phyloP scores from a whole-genome alignment of 192 early-diverging fungal species.

The Funneliformis geosporum region DNA sequence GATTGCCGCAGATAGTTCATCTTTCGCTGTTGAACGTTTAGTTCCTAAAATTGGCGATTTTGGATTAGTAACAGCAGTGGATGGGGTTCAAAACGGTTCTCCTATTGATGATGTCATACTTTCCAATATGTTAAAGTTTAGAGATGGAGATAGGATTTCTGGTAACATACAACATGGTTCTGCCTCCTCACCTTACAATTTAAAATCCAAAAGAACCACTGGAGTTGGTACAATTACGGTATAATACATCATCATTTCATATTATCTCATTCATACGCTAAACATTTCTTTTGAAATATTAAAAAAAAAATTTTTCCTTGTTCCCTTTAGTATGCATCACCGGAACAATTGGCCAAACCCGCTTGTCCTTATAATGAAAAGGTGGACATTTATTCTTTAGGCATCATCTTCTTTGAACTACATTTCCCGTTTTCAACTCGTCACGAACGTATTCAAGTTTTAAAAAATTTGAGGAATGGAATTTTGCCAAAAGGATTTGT shows the following conservation, averaged over 20 bases:
- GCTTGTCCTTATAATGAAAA: conserved; percentile 68
- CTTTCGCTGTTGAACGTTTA: conserved; percentile 41
- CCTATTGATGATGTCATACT: not conserved
- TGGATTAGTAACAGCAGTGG: conserved; percentile 80
- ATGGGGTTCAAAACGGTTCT: conserved; percentile 33
- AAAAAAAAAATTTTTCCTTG: not conserved
- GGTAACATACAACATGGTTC: not conserved
- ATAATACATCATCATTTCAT: conserved; percentile 33
- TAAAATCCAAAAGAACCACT: conserved; percentile 49
- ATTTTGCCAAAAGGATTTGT: conserved; percentile 74
- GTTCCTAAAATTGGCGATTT: conserved; percentile 94
- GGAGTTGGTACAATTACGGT: conserved; percentile 77
- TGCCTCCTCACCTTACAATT: conserved; percentile 9
- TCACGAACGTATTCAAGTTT: conserved; percentile 84
- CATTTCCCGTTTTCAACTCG: conserved; percentile 83
- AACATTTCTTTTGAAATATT: not conserved
- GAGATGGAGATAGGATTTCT: not conserved
- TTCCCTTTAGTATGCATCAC: conserved; percentile 70
- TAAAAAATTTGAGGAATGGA: conserved; percentile 66
- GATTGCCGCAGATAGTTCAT: not conserved
- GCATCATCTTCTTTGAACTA: conserved; percentile 96
- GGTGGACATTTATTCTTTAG: conserved; percentile 93
- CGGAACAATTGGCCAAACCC: conserved; percentile 69
- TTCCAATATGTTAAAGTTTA: not conserved
- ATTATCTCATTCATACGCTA: not conserved